Conservation (phyloP, 495 filamentous ascomycete species). For the Cenococcum geophilum region DNA sequence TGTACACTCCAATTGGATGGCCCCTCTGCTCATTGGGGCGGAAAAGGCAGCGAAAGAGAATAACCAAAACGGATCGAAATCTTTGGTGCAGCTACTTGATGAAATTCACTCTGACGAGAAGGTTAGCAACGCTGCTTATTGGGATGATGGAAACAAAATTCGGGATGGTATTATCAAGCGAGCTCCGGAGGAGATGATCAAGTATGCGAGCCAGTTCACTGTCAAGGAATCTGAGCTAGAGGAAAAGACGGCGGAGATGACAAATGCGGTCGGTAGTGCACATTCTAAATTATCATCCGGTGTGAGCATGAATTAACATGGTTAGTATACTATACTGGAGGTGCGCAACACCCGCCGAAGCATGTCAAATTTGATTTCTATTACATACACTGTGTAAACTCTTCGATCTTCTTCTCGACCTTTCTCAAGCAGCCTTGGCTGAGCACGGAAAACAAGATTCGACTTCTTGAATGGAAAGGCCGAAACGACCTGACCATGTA, state of each 20-base stretch:
- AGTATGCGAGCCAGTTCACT: constrained; percentile 52
- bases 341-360: constrained; percentile 58
- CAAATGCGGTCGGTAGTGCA: constrained; percentile 51
- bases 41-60: constrained; percentile 47
- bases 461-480: constrained; percentile 71
- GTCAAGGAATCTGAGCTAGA: constrained; percentile 58
- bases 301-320: too few relatives aligned
- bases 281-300: constrained; percentile 6
- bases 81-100: constrained; percentile 53
- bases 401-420: constrained; percentile 55
- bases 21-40: constrained; percentile 44
- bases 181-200: constrained; percentile 57
- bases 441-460: constrained; percentile 47
- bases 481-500: constrained; percentile 64
- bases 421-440: constrained; percentile 44
- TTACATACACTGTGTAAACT: constrained; percentile 63
- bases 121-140: constrained; percentile 46
- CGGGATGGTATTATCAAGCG: constrained; percentile 58
- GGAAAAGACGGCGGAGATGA: constrained; percentile 71
- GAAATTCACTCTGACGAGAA: constrained; percentile 52
- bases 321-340: constrained; percentile 53
- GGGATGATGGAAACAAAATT: constrained; percentile 56
- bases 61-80: constrained; percentile 38
- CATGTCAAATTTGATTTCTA: constrained; percentile 74
- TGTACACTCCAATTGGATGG: constrained; percentile 51